Evolutionary conservation across 202 grass and related monocot genomes (phyloP).

Genomic region (Hordeum pubiflorum): DNA sequence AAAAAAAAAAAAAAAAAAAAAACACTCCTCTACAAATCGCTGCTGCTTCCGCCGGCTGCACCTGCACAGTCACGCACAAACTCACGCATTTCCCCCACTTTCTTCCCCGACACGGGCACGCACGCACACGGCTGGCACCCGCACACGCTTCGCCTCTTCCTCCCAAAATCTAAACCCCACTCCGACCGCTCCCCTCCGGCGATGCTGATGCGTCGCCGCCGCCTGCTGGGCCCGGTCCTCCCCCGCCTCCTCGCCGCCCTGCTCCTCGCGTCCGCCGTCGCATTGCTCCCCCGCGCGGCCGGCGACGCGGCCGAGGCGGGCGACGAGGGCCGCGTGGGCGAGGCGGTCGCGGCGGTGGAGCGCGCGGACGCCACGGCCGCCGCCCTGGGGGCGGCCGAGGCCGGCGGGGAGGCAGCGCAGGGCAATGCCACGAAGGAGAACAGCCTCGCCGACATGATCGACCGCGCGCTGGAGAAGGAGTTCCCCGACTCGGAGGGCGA

Average conservation of each 20-base stretch:
- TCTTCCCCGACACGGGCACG: slow-evolving; percentile 25
- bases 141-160: not conserved
- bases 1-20: not conserved
- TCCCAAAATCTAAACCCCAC: slow-evolving; percentile 41
- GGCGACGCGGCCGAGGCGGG: not conserved
- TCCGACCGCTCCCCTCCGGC: slow-evolving; percentile 30
- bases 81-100: not conserved
- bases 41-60: not conserved
- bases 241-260: slow-evolving; percentile 11
- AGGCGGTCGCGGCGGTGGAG: slow-evolving; percentile 12
- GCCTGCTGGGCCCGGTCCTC: not conserved
- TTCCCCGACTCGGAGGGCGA: slow-evolving; percentile 93
- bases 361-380: not conserved
- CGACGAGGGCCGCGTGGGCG: slow-evolving; percentile 1
- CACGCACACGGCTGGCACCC: not conserved
- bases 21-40: slow-evolving; percentile 27
- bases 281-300: not conserved
- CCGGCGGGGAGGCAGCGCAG: slow-evolving; percentile 28
- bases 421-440: slow-evolving; percentile 58
- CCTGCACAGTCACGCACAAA: not conserved
- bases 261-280: slow-evolving; percentile 20
- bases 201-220: slow-evolving; percentile 50
- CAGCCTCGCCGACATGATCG: slow-evolving; percentile 93
- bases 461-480: slow-evolving; percentile 98
- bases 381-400: slow-evolving; percentile 21